phyloP scores from a whole-genome alignment of 371 early-diverging fungal genomes.

The Nematocida parisii region DNA sequence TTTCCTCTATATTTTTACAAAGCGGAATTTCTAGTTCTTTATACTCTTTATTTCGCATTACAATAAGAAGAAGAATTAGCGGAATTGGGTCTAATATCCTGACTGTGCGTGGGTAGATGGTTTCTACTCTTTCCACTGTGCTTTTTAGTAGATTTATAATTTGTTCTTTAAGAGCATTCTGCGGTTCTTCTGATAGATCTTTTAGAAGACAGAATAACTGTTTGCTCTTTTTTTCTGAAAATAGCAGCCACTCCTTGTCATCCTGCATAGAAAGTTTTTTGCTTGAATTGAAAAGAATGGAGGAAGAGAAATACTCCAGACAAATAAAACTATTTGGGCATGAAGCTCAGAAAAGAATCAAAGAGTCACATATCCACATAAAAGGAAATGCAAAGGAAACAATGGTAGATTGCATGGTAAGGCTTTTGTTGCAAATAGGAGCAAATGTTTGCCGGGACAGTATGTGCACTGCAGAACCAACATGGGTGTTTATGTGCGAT shows the following conservation, averaged over 20 bases:
- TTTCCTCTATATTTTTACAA: not conserved
- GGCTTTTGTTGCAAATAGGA: slow-evolving; percentile 10
- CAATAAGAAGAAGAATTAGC: slow-evolving; percentile 16
- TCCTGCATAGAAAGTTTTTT: slow-evolving; percentile 14
- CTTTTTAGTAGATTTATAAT: not conserved
- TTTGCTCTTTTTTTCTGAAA: not conserved
- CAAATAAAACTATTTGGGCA: slow-evolving; percentile 67
- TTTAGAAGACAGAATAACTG: not conserved
- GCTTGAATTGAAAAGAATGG: slow-evolving; percentile 3
- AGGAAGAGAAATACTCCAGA: slow-evolving; percentile 61
- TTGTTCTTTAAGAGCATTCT: not conserved
- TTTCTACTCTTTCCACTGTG: not conserved
- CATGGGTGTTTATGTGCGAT: slow-evolving; percentile 8
- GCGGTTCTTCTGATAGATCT: not conserved
- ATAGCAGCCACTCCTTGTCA: slow-evolving; percentile 45
- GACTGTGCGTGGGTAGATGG: not conserved
- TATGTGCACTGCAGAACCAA: not conserved
- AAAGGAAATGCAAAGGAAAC: not conserved
- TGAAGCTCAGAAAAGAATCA: slow-evolving; percentile 59
- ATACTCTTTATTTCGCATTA: not conserved
- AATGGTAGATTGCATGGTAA: not conserved
- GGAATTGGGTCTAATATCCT: not conserved
- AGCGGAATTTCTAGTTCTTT: slow-evolving; percentile 5
- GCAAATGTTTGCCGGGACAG: not conserved
- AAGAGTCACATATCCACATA: slow-evolving; percentile 17